These are phyloP conservation scores for Curvularia eragrostidis DNA, from an alignment of 2,329 filamentous ascomycete species.

Conservation along the genomic window DNA sequence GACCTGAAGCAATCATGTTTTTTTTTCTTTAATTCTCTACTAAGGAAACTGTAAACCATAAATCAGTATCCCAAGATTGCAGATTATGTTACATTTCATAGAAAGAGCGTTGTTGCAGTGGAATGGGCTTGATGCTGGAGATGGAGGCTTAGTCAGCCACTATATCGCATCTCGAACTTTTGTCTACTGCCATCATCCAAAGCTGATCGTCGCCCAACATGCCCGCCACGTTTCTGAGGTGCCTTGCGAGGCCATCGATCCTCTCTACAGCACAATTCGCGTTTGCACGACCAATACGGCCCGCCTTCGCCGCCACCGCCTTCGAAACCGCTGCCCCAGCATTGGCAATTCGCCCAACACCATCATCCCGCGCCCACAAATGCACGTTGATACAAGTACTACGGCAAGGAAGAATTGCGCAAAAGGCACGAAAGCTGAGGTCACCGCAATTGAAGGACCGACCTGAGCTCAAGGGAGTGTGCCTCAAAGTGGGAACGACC, in stretches of 20 bases:
- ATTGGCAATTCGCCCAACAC: conserved; percentile 46
- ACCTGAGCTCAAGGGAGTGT: conserved; percentile 93
- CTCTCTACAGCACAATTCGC: conserved; percentile 27
- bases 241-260: conserved; percentile 48
- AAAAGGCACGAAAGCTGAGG: conserved; percentile 82
- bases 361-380: conserved; percentile 47
- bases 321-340: conserved; percentile 30
- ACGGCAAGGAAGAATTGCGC: conserved; percentile 76
- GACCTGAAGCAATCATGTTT: neutral
- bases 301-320: conserved; percentile 29
- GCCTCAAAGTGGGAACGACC: conserved; percentile 89
- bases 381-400: conserved; percentile 60
- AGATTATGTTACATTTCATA: neutral
- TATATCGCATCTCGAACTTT: conserved; percentile 23
- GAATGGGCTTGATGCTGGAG: neutral
- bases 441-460: conserved; percentile 82
- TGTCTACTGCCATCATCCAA: conserved; percentile 2
- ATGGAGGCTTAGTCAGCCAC: conserved; percentile 19
- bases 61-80: neutral
- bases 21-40: too few species aligned
- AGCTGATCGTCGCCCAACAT: conserved; percentile 34
- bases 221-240: conserved; percentile 50
- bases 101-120: neutral
- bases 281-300: conserved; percentile 22
- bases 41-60: neutral